Evolutionary conservation across 106 monocot species (phyloP), one percentile per base, ranked within the genome.

Genomic region (Iris macrosiphon): DNA sequence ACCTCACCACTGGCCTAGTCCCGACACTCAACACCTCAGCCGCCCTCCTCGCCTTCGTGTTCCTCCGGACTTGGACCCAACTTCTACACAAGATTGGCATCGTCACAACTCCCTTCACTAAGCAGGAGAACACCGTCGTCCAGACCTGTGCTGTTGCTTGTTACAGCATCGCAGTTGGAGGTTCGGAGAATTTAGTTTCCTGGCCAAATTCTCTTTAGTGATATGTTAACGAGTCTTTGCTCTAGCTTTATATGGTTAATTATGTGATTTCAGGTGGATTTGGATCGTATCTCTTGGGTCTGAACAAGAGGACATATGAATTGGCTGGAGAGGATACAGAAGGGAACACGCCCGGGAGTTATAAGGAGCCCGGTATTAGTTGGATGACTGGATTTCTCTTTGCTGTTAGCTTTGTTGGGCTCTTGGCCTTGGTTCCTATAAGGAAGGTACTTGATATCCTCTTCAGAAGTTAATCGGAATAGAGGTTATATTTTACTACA

Each of bases 381-480:
- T 96, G 95, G 95, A 96, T 96, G 89, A 89, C 79, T 29, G 95
- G 69, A 13, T 96, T 89, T 60, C 67, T 89, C 13, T 81, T 89
- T 46, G 53, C 67, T 58, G 74, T 79, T 53, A 96, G 89, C 55
- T 96, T 96, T 52, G 89, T 83, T 41, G 95, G 95, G 31, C 75
- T 96, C 33, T 45, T 96, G 28, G 79, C 74, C 16, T 73, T 96
- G 61, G 81, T 96, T 24, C 95, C 95, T 42, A 70, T 96, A n/a
- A 89, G 95, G 33, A 96, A 89, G 95, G 95, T 89, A 40, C 10
- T 58, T 75, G 47, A 0, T 34, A 15, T 43, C n/a, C n/a, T n/a
- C n/a, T n/a, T n/a, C n/a, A n/a, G n/a, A n/a, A n/a, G n/a, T n/a
- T n/a, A n/a, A n/a, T n/a, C n/a, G n/a, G n/a, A n/a, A n/a, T n/a